Percentiles rank a stretch among this genome's conserved stretches.
These are phyloP conservation scores for Ambrosia artemisiifolia DNA, from an alignment of 129 eudicot species.

Conservation along the genomic window DNA sequence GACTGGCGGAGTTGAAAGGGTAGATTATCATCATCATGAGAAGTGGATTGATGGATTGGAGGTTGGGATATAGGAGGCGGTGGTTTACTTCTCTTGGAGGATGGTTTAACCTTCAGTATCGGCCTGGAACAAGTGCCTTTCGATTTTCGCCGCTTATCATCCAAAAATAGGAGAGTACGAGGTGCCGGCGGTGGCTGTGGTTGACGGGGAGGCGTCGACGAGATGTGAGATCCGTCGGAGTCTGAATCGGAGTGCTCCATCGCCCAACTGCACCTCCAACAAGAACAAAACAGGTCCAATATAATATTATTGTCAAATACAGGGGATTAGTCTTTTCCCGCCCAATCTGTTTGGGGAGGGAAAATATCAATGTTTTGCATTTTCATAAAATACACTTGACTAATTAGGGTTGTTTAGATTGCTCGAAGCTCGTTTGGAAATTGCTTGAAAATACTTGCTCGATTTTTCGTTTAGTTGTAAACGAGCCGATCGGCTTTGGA, in stretches of 20 bases:
- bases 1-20: slow-evolving; percentile 46
- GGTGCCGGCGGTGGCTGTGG: slow-evolving; percentile 14
- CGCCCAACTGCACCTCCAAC: no score
- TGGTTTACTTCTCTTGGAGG: slow-evolving; percentile 32
- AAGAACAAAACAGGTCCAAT: no score
- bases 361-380: no score
- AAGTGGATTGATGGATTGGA: slow-evolving; percentile 10
- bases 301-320: no score
- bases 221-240: slow-evolving; percentile 80
- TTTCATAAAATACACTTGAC: no score
- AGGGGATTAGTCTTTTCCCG: no score
- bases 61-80: slow-evolving; percentile 21
- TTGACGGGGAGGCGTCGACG: slow-evolving; percentile 71
- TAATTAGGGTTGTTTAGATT: no score
- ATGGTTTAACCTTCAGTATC: slow-evolving; percentile 40
- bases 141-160: slow-evolving; percentile 27
- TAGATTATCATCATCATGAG: slow-evolving; percentile 18
- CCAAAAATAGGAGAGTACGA: slow-evolving; percentile 20
- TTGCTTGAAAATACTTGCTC: no score
- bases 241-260: slow-evolving; percentile 71
- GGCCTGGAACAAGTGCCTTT: slow-evolving; percentile 40
- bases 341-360: no score
- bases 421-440: no score
- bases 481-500: no score
- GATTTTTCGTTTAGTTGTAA: no score